phyloP scores from a whole-genome alignment of 2,329 filamentous ascomycete genomes.

The Cercospora sesami region DNA sequence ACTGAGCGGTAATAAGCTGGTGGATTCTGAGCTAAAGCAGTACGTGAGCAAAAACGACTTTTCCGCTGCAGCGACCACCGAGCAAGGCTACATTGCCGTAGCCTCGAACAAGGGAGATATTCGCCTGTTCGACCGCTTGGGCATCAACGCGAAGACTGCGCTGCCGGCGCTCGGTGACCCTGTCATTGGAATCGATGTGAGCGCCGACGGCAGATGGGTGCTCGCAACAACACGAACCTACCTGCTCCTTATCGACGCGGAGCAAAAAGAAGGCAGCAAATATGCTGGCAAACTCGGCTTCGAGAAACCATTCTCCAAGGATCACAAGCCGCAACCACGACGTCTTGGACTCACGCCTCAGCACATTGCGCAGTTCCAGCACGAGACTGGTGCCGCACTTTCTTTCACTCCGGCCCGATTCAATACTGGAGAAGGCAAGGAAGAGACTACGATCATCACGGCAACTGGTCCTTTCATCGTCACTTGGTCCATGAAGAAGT shows the following conservation, averaged over 20 bases:
- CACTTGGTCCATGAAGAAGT: constrained; percentile 92
- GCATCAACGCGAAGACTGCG: constrained; percentile 96
- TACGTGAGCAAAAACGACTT: constrained; percentile 98
- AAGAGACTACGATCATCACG: constrained; percentile 92
- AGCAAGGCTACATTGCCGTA: constrained; percentile 94
- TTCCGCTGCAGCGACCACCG: constrained; percentile 88
- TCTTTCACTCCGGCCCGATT: constrained; percentile 90
- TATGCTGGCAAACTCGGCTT: constrained; percentile 98
- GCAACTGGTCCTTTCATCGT: constrained; percentile 96
- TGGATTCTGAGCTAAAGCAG: constrained; percentile 90
- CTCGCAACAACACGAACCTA: constrained; percentile 93
- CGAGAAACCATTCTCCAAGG: constrained; percentile 87
- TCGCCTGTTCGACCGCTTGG: constrained; percentile 90
- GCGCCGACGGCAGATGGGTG: constrained; percentile 93
- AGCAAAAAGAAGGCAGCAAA: constrained; percentile 83
- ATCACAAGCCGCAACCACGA: constrained; percentile 88
- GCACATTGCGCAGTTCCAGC: constrained; percentile 95
- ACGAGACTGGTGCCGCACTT: constrained; percentile 85
- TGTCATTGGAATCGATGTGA: constrained; percentile 92
- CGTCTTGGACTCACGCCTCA: constrained; percentile 84
- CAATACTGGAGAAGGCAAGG: constrained; percentile 77
- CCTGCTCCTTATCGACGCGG: constrained; percentile 84
- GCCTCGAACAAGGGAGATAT: constrained; percentile 98
- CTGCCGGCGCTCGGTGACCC: constrained; percentile 93
- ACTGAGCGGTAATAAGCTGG: constrained; percentile 84